phyloP scores from a whole-genome alignment of 345 rosid species.

The Salix dunnii region DNA sequence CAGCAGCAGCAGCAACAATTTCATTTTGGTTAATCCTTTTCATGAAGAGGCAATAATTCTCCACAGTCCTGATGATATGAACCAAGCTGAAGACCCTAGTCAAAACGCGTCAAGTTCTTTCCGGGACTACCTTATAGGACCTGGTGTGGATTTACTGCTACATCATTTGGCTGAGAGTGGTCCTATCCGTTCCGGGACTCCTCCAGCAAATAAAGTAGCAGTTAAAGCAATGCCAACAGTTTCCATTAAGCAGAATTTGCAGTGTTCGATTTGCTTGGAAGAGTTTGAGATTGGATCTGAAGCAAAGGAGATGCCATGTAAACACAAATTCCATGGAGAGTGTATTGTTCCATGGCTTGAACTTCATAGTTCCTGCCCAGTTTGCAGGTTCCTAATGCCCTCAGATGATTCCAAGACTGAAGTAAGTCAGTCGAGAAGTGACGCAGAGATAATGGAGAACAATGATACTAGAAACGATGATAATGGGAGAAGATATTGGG shows the following conservation, averaged over 20 bases:
- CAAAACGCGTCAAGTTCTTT: conserved; percentile 19
- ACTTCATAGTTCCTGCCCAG: conserved; percentile 59
- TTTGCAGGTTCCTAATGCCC: conserved; percentile 48
- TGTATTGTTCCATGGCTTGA: conserved; percentile 62
- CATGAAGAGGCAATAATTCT: conserved; percentile 37
- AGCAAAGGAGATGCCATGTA: conserved; percentile 63
- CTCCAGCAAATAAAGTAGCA: conserved; percentile 35
- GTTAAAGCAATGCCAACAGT: conserved; percentile 42
- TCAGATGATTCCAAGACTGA: conserved; percentile 23
- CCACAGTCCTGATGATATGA: conserved; percentile 18
- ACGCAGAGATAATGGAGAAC: neutral
- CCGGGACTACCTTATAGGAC: conserved; percentile 39
- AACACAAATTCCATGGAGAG: conserved; percentile 50
- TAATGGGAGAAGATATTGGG: conserved; percentile 23
- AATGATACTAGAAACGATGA: conserved; percentile 2
- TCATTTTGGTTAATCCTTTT: conserved; percentile 38
- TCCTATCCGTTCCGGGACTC: conserved; percentile 35
- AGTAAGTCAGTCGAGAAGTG: conserved; percentile 8
- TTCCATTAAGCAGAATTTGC: conserved; percentile 19
- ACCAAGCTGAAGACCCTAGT: conserved; percentile 10
- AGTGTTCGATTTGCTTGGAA: conserved; percentile 53
- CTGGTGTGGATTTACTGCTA: conserved; percentile 41
- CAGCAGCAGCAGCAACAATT: neutral
- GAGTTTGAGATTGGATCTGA: conserved; percentile 53
- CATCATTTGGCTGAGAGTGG: conserved; percentile 41